Base-by-base conservation (phyloP, 495 filamentous ascomycete genomes). In the Staphylotrichum tortipilum region DNA sequence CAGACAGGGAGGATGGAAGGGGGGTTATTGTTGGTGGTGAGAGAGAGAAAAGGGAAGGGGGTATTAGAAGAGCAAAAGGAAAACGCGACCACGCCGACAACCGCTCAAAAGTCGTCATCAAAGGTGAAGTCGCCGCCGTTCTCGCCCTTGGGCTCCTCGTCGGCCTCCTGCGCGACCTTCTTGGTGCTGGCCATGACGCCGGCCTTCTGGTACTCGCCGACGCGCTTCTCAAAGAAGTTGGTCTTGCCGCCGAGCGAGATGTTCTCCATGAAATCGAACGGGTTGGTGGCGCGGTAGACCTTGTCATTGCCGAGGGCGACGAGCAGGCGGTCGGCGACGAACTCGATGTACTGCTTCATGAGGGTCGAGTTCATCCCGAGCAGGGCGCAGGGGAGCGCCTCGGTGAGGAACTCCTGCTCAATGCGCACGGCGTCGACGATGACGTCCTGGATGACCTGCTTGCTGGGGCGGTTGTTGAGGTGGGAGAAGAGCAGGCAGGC, bases 201-300 rank as follows among this genome's bases (percentile, higher is more conserved):
- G 39, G 94, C 89, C 78, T 98, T 98, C 73, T 98, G 92, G 80
- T 98, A 98, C 65, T 98, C 92, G 70, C 86, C 94, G 34, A 98
- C 92, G 52, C 92, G 86, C 86, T 98, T 98, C 83, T 98, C 92
- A 70, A 98, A 98, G 86, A 98, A 98, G 79, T 98, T 98, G 68
- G 92, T 98, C 84, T 98, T 98, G 70, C 92, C 92, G 23, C 89
- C 87, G 26, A 98, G 78, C 9, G 92, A 97, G 73, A 98, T 98
- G 62, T 89, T 91, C 80, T 98, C 92, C 92, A 98, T 98, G 74
- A 98, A 98, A 79, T 98, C 92, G 71, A 98, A 98, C 57, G 92
- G 92, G 74, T 98, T 98, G 66, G 85, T 78, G 23, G 82, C 75
- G 60, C 91, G 82, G 81, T 94, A 98, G 66, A 86, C 78, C 78